These are phyloP conservation scores for Populus alba DNA, from an alignment of 345 rosid species.

Conservation along the genomic window DNA sequence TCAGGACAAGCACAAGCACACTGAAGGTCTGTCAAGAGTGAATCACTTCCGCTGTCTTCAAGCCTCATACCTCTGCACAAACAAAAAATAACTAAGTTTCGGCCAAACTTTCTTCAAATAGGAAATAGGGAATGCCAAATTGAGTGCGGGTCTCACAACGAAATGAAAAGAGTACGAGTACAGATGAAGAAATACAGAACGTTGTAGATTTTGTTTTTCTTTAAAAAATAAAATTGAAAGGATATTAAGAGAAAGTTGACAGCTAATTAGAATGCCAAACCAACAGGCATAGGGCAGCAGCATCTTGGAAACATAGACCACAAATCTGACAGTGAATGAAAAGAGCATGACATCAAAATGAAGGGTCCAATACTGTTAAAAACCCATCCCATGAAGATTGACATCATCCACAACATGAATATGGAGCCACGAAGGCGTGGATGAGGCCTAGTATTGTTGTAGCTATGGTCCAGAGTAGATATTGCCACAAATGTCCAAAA, in stretches of 20 bases:
- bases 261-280: background rate
- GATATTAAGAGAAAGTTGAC: background rate
- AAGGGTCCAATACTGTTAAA: background rate
- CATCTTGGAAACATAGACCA: background rate
- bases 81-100: background rate
- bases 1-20: slow-evolving; percentile 9
- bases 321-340: background rate
- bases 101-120: background rate
- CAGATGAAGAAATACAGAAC: background rate
- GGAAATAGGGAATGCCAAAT: background rate
- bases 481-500: background rate
- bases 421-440: background rate
- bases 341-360: background rate
- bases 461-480: background rate
- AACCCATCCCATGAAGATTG: background rate
- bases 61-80: background rate
- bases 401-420: background rate
- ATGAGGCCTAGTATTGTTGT: background rate
- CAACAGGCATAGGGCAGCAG: background rate
- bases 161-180: background rate
- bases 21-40: background rate
- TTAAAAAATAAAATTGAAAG: background rate
- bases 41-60: background rate
- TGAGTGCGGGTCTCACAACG: background rate
- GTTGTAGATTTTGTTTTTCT: background rate